Base-by-base conservation (phyloP, 805 yeast genomes). In the Cyberlindnera nakhonratchasimensis region DNA sequence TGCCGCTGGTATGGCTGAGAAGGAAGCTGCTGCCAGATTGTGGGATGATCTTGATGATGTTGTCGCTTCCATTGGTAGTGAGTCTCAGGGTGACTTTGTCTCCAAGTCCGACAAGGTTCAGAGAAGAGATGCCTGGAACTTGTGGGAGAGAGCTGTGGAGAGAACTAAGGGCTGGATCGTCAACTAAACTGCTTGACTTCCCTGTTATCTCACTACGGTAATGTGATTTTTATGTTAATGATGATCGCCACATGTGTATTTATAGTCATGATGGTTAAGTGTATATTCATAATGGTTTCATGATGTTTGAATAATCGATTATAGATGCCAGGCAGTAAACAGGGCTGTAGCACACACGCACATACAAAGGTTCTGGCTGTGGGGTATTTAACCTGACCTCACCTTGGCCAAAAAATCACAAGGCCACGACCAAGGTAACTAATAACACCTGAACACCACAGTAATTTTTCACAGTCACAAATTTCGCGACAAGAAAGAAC, bases 91-190 rank as follows among this genome's bases (percentile, higher is more conserved):
- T 40, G 60, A 62, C 34, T 69, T 67, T 53, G 49, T 37, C 19
- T 65, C 70, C 40, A 45, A 72, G 47, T 71, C 83, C 45, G 68
- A 71, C 3, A 83, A 77, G 51, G 69, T 67, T 9, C 79, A 75
- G 39, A 67, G 75, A 58, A 74, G 96, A 55, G 71, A 80, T 44
- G 72, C 67, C 51, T 85, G 91, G 86, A 69, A 67, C 38, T 67
- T 82, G 51, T 90, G 98, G 98, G 86, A 86, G 58, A 74, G 77
- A 34, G 98, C 96, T 2, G 79, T 90, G 17, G 80, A 77, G 55
- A 75, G 95, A 55, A 83, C 95, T 23, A 74, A 67, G 48, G 90
- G 88, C 34, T 90, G 98, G 98, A 68, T 85, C 40, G 40, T 26
- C 19, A 41, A 40, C 37, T 42, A 41, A 40, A 24, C 6, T 13